Conservation (phyloP, 768 basidiomycete genomes). For the Lactarius quietus region DNA sequence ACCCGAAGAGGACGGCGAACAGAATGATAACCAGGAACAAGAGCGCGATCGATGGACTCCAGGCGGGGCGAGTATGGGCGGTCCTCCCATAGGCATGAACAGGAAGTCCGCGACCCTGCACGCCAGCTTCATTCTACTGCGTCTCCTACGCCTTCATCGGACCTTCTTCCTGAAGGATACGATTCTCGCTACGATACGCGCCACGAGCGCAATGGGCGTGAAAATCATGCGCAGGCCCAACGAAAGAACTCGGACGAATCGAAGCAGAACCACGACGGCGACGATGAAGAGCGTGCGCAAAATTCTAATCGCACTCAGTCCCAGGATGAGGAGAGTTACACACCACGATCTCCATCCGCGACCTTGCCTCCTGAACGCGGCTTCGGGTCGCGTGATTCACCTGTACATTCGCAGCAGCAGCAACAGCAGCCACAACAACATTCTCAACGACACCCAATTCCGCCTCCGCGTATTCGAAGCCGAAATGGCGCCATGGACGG, state of each 20-base stretch:
- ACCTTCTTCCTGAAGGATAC: slow-evolving; percentile 25
- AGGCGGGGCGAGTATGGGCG: slow-evolving; percentile 16
- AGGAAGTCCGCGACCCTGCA: slow-evolving; percentile 15
- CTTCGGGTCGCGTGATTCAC: slow-evolving; percentile 9
- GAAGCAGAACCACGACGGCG: slow-evolving; percentile 6
- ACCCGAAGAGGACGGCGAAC: slow-evolving; percentile 23
- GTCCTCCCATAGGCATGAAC: slow-evolving; percentile 20
- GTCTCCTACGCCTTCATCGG: slow-evolving; percentile 26
- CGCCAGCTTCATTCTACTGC: slow-evolving; percentile 15
- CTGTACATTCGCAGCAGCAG: slow-evolving; percentile 8
- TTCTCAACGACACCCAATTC: neutral
- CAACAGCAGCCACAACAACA: slow-evolving; percentile 12
- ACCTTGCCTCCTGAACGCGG: slow-evolving; percentile 16
- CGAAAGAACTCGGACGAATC: slow-evolving; percentile 11
- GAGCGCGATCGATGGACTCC: slow-evolving; percentile 24
- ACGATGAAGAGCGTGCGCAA: slow-evolving; percentile 16
- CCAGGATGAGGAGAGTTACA: slow-evolving; percentile 28
- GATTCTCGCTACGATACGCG: slow-evolving; percentile 23
- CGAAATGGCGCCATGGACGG: slow-evolving; percentile 25
- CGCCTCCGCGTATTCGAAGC: slow-evolving; percentile 19
- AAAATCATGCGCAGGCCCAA: neutral
- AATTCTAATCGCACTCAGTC: slow-evolving; percentile 17
- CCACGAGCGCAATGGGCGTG: slow-evolving; percentile 17
- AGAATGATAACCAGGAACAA: slow-evolving; percentile 6
- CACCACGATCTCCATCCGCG: slow-evolving; percentile 25